Evolutionary conservation across 179 eudicot genomes (phyloP).

Genomic region (Carnegiea gigantea): DNA sequence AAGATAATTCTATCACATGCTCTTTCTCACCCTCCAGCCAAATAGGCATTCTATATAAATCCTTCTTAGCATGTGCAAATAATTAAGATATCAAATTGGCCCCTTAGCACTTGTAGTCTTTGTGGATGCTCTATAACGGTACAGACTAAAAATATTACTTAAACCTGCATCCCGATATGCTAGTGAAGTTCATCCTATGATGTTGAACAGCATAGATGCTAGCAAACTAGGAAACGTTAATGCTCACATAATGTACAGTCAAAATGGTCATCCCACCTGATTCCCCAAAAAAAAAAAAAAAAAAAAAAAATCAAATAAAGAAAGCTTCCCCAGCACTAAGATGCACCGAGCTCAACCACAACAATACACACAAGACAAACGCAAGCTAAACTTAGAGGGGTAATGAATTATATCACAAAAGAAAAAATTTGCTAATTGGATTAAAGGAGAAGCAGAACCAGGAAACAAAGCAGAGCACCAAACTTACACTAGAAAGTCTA

Average conservation of each 20-base stretch:
- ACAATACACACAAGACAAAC: neutral
- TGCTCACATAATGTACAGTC: neutral
- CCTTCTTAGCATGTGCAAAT: neutral
- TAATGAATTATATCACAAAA: neutral
- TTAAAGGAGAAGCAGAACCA: conserved; percentile 3
- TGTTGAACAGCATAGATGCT: neutral
- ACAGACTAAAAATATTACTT: neutral
- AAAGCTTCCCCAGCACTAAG: neutral
- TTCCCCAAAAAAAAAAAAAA: too few species aligned
- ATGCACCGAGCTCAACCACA: neutral
- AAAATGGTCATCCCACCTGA: neutral
- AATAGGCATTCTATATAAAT: neutral
- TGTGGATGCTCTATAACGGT: neutral
- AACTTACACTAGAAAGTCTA: conserved; percentile 89
- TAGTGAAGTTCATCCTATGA: neutral
- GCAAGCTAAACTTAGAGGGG: neutral
- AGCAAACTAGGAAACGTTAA: neutral
- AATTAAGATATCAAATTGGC: neutral
- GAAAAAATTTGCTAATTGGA: neutral
- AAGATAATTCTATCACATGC: neutral
- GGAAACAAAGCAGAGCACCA: neutral
- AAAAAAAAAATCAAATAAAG: too few species aligned
- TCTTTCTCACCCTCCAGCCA: too few species aligned
- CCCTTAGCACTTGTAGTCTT: neutral
- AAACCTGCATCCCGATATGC: neutral